Evolutionary conservation across 768 basidiomycete species (phyloP).

Genomic region (Collybiopsis confluens): DNA sequence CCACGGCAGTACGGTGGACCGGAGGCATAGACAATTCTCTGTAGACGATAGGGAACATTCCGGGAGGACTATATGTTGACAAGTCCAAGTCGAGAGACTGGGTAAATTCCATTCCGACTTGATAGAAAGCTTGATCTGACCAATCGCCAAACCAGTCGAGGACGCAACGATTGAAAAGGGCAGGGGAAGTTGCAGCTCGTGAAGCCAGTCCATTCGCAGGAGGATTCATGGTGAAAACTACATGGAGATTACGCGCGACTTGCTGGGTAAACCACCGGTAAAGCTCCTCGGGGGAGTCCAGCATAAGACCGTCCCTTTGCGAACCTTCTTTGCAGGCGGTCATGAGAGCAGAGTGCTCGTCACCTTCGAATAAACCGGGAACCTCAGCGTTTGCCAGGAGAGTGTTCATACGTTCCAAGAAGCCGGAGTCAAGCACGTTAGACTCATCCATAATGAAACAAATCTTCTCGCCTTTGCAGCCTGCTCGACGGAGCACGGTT

Average conservation of each 20-base stretch:
- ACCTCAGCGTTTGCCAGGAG: slow-evolving; percentile 99
- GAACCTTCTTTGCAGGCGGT: slow-evolving; percentile 99
- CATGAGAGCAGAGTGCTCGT: slow-evolving; percentile 96
- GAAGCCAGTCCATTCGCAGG: slow-evolving; percentile 95
- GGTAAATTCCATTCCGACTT: slow-evolving; percentile 97
- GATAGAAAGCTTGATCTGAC: slow-evolving; percentile 98
- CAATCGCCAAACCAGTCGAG: slow-evolving; percentile 99
- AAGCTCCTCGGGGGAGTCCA: slow-evolving; percentile 96
- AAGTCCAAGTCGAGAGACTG: slow-evolving; percentile 89
- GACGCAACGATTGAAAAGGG: slow-evolving; percentile 98
- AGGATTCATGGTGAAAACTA: slow-evolving; percentile 99
- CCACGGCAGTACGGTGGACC: slow-evolving; percentile 81
- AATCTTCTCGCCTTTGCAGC: slow-evolving; percentile 98
- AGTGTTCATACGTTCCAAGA: slow-evolving; percentile 99
- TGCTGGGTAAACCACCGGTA: slow-evolving; percentile 99
- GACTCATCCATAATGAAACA: slow-evolving; percentile 99
- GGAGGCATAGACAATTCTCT: slow-evolving; percentile 84
- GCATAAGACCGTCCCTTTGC: slow-evolving; percentile 96
- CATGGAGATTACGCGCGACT: slow-evolving; percentile 96
- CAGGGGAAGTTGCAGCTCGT: slow-evolving; percentile 94
- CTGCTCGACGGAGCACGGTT: slow-evolving; percentile 88
- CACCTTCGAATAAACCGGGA: slow-evolving; percentile 99
- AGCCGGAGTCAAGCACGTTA: slow-evolving; percentile 97
- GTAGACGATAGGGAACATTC: slow-evolving; percentile 86
- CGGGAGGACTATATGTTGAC: slow-evolving; percentile 72